Conservation (phyloP, 495 filamentous ascomycete genomes). For the Neurospora sp. region DNA sequence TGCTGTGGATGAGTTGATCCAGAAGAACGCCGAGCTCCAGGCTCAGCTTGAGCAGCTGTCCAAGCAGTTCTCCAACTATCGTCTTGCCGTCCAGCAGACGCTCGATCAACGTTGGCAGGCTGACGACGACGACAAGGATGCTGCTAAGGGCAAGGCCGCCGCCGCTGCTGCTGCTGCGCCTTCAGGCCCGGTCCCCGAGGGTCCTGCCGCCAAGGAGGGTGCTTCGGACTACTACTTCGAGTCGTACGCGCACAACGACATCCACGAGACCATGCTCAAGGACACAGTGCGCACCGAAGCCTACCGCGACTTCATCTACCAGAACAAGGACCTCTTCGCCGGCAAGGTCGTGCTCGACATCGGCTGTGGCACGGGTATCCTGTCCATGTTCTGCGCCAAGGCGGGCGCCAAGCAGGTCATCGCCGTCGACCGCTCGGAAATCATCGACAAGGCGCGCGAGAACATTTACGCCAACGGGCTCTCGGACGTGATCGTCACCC, state of each 20-base stretch:
- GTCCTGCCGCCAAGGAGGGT: constrained; percentile 12
- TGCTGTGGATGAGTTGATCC: constrained; percentile 32
- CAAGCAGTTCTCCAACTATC: constrained; percentile 62
- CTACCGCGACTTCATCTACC: constrained; percentile 96
- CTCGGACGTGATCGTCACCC: constrained; percentile 70
- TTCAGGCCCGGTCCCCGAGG: constrained; percentile 15
- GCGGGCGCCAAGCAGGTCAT: constrained; percentile 92
- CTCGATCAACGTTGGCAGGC: constrained; percentile 60
- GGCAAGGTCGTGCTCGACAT: constrained; percentile 97
- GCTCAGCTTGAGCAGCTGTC: constrained; percentile 54
- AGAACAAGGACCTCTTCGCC: constrained; percentile 91
- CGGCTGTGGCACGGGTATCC: constrained; percentile 82
- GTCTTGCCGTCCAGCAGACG: constrained; percentile 55
- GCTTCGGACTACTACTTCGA: constrained; percentile 66
- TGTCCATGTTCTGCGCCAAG: constrained; percentile 84
- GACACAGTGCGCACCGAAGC: constrained; percentile 91
- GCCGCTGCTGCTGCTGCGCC: constrained; percentile 2
- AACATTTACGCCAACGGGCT: constrained; percentile 85
- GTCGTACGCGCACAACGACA: constrained; percentile 72
- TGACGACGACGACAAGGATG: constrained; percentile 20
- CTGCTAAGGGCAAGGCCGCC: constrained; percentile 3
- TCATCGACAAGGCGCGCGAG: constrained; percentile 88
- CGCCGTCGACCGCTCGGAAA: constrained; percentile 94
- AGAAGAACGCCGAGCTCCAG: constrained; percentile 58
- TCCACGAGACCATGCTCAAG: constrained; percentile 91